Percentiles rank a stretch among this genome's conserved stretches.
These are phyloP conservation scores for Crithidia bombi DNA, from an alignment of 208 protist genomes.

Conservation along the genomic window DNA sequence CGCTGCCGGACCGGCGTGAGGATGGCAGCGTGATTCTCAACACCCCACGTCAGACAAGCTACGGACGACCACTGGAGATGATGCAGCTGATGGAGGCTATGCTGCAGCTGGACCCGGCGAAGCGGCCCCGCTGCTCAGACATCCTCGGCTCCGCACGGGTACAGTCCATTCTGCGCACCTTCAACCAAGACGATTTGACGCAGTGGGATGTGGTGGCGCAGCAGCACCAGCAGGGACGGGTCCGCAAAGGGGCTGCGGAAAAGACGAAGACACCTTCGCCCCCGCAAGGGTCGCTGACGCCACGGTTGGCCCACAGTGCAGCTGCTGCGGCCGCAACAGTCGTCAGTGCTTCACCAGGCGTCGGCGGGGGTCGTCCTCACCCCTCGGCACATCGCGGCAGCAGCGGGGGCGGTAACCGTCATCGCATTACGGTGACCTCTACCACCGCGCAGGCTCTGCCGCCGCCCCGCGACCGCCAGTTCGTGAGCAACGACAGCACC, in stretches of 20 bases:
- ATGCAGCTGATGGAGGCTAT: conserved; percentile 76
- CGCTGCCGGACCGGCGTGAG: conserved; percentile 47
- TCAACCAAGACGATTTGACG: conserved; percentile 55
- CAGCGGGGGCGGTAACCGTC: neutral
- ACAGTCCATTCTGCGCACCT: conserved; percentile 73
- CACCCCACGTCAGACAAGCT: conserved; percentile 34
- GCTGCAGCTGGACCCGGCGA: conserved; percentile 66
- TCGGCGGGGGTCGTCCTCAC: neutral
- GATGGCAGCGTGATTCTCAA: conserved; percentile 58
- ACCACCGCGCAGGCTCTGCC: conserved; percentile 4
- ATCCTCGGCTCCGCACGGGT: conserved; percentile 76
- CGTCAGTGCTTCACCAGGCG: neutral
- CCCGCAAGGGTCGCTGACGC: neutral
- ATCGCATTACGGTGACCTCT: conserved; percentile 18
- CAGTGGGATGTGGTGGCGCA: conserved; percentile 36
- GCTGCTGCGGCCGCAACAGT: neutral
- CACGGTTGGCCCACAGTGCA: neutral
- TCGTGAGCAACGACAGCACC: conserved; percentile 8
- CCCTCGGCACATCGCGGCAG: neutral
- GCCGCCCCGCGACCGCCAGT: conserved; percentile 4
- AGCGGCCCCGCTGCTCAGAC: conserved; percentile 78
- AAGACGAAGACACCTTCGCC: conserved; percentile 6
- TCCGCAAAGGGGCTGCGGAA: conserved; percentile 7
- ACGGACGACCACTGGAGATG: conserved; percentile 84
- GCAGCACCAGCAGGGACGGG: conserved; percentile 34